Evolutionary conservation across 495 filamentous ascomycete genomes (phyloP), one percentile per base, ranked within the genome.

Genomic region (Glutinoglossum americanum): DNA sequence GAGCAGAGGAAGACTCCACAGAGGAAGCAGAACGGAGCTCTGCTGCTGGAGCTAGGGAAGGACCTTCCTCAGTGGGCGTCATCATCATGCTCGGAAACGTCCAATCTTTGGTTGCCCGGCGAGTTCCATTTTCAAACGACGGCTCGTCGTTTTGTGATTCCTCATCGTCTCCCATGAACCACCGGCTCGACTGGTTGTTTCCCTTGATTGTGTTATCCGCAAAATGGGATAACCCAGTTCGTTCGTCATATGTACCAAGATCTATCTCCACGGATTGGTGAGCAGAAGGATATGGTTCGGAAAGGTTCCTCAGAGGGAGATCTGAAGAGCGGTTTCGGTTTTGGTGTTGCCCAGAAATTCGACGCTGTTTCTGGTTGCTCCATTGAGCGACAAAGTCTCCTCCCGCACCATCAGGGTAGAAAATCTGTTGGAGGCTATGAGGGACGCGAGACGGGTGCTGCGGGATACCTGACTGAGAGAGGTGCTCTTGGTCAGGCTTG

Each of bases 161-260:
- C 49, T 70, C 64, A 26, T 64, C 64, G 37, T 65, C 71, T 26
- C 68, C 68, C 48, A 74, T 71, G 62, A 73, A 70, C 9, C 63
- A 65, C 19, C 56, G 6, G 44, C 37, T 58, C 15, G 28, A 53
- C 13, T 49, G 35, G 26, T 2, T 23, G 56, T 63, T 64, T 9
- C 78, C 74, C 61, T 70, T 77, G 63, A 82, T 70, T 8, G 81
- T 83, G 27, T 76, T 73, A 60, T 81, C 78, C 19, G 70, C 71
- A 55, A 80, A 78, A 55, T 70, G 72, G 1, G 78, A 75, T 7
- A 77, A 65, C 8, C 47, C 59, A 32, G 47, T 47, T 37, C 47
- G 17, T 47, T 37, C 51, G 25, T 59, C 57, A 25, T 70, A 73
- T 1, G 66, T 72, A 51, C 79, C 79, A 13, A 79, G 70, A 58